phyloP scores from a whole-genome alignment of 148 eudicot genomes.

The Arctostaphylos glauca region DNA sequence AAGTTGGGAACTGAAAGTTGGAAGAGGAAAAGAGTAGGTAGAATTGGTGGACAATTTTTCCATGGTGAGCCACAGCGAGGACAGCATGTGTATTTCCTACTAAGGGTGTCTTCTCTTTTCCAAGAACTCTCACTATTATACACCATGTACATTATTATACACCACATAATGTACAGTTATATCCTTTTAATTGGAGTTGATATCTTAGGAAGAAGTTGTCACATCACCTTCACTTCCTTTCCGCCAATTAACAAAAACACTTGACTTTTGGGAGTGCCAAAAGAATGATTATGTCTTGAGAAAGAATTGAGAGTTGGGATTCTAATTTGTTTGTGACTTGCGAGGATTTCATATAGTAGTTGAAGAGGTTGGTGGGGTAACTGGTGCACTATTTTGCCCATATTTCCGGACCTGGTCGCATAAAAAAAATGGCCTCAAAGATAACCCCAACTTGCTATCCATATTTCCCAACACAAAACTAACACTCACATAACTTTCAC shows the following conservation, averaged over 20 bases:
- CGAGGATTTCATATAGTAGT: neutral
- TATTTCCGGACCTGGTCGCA: neutral
- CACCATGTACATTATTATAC: neutral
- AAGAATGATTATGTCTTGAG: neutral
- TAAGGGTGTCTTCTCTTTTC: slow-evolving; percentile 31
- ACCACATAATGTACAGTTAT: neutral
- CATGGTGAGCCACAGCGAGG: slow-evolving; percentile 55
- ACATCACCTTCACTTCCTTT: slow-evolving; percentile 1
- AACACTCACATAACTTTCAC: neutral
- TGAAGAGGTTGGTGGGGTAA: neutral
- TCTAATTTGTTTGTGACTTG: neutral
- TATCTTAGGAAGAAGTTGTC: neutral
- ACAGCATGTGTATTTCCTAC: slow-evolving; percentile 35
- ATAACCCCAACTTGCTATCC: neutral
- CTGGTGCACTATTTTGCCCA: neutral
- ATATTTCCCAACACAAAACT: too few relatives aligned
- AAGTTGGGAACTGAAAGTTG: too few relatives aligned
- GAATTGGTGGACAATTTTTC: slow-evolving; percentile 58
- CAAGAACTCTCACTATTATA: slow-evolving; percentile 17
- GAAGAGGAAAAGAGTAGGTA: too few relatives aligned
- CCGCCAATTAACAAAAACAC: neutral
- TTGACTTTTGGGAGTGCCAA: neutral
- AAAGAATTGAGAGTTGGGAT: neutral
- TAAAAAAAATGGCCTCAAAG: neutral
- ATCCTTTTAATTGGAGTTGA: slow-evolving; percentile 3